Evolutionary conservation across 2,329 filamentous ascomycete genomes (phyloP).

Genomic region (Alternaria ventricosa): DNA sequence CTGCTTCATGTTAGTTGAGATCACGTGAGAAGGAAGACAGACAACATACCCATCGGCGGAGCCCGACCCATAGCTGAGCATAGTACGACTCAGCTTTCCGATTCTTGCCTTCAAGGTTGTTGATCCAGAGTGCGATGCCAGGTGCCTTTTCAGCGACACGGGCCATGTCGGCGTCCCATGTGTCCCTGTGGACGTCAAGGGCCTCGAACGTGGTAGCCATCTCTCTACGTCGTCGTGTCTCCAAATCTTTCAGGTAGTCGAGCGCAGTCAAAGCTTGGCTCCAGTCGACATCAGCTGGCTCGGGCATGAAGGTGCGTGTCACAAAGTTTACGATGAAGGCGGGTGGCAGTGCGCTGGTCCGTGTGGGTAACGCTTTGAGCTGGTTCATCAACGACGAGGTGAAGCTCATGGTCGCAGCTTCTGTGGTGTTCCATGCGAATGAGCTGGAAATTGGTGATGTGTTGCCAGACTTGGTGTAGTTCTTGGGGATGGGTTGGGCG

Average conservation of each 20-base stretch:
- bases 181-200: slow-evolving; percentile 59
- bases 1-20: slow-evolving; percentile 43
- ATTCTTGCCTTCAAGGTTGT: slow-evolving; percentile 55
- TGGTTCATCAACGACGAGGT: slow-evolving; percentile 61
- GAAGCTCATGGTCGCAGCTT: slow-evolving; percentile 54
- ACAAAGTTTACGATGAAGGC: slow-evolving; percentile 69
- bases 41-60: slow-evolving; percentile 67
- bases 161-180: slow-evolving; percentile 55
- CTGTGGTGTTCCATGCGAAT: slow-evolving; percentile 43
- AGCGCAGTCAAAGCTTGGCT: slow-evolving; percentile 69
- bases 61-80: slow-evolving; percentile 65
- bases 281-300: slow-evolving; percentile 67
- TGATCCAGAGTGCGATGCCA: slow-evolving; percentile 63
- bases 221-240: slow-evolving; percentile 65
- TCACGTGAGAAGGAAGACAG: neutral
- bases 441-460: slow-evolving; percentile 41
- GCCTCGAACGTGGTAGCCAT: slow-evolving; percentile 61
- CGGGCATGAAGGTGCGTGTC: slow-evolving; percentile 63
- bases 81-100: slow-evolving; percentile 54
- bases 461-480: slow-evolving; percentile 41
- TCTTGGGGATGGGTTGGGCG: slow-evolving; percentile 47
- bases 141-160: slow-evolving; percentile 60
- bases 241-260: slow-evolving; percentile 70
- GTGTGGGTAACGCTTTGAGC: slow-evolving; percentile 63
- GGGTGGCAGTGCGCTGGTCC: slow-evolving; percentile 67